Percentiles rank a stretch among this genome's conserved stretches.
These are phyloP conservation scores for Zygnema circumcarinatum DNA, from an alignment of 139 green algal species.

Conservation along the genomic window DNA sequence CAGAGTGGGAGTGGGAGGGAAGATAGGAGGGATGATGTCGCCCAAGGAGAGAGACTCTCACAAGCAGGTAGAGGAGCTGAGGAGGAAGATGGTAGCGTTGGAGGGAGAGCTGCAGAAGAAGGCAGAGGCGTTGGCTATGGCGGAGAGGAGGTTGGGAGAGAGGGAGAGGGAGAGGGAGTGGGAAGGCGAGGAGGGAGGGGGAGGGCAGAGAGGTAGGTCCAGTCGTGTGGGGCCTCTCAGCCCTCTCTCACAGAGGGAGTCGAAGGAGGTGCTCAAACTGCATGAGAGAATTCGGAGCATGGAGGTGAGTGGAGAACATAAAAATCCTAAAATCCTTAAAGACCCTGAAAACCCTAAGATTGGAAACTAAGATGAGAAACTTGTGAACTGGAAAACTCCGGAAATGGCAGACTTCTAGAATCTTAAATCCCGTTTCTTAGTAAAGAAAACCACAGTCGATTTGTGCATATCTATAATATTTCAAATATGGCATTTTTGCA, in stretches of 20 bases:
- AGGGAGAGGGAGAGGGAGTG: neutral
- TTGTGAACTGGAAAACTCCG: too few relatives aligned
- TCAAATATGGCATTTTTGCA: too few relatives aligned
- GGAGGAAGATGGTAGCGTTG: constrained; percentile 10
- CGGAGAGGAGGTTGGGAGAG: constrained; percentile 30
- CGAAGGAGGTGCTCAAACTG: constrained; percentile 4
- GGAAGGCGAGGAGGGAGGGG: neutral
- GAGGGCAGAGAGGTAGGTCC: neutral
- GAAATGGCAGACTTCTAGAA: too few relatives aligned
- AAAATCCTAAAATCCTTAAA: too few relatives aligned
- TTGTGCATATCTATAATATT: too few relatives aligned
- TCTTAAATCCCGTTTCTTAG: too few relatives aligned
- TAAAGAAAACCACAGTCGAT: neutral
- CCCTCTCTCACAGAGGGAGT: neutral
- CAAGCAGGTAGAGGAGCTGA: constrained; percentile 45
- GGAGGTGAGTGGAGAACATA: neutral
- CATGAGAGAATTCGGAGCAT: neutral
- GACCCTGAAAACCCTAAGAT: too few relatives aligned
- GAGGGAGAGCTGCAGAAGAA: constrained; percentile 51
- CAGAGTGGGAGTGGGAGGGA: neutral
- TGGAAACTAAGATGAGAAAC: too few relatives aligned
- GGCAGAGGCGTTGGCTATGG: constrained; percentile 23
- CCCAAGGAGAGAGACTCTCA: neutral
- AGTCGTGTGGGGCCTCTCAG: constrained; percentile 9
- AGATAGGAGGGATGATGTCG: constrained; percentile 33